Evolutionary conservation across 768 basidiomycete genomes (phyloP).

Genomic region (Tylopilus subfusipes): DNA sequence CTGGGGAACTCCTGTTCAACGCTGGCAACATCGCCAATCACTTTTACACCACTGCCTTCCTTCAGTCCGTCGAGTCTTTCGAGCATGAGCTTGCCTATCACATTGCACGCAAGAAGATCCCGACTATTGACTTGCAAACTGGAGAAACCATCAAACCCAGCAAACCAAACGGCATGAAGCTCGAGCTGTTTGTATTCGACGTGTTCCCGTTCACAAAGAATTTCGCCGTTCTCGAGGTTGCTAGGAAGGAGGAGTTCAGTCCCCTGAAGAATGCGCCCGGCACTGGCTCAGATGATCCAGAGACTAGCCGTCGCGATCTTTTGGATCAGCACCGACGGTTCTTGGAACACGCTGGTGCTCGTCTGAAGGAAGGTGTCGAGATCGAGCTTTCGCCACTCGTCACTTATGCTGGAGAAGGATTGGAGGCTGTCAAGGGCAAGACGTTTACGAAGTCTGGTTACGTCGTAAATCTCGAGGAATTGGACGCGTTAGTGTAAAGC

Average conservation of each 20-base stretch:
- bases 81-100: conserved; percentile 93
- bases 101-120: conserved; percentile 97
- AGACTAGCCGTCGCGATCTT: conserved; percentile 86
- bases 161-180: conserved; percentile 98
- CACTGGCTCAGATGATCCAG: conserved; percentile 83
- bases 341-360: conserved; percentile 76
- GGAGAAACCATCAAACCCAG: conserved; percentile 74
- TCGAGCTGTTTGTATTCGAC: conserved; percentile 98
- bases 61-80: conserved; percentile 73
- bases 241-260: conserved; percentile 87
- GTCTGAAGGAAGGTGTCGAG: conserved; percentile 67
- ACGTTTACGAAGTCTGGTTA: conserved; percentile 72
- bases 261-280: conserved; percentile 98
- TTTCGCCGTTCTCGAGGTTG: conserved; percentile 87
- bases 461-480: conserved; percentile 61
- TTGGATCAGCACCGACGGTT: conserved; percentile 84
- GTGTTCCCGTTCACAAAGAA: conserved; percentile 88
- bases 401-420: conserved; percentile 89
- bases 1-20: conserved; percentile 82
- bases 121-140: conserved; percentile 66
- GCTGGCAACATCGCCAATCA: conserved; percentile 98
- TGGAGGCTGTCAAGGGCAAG: conserved; percentile 75
- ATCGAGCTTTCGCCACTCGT: conserved; percentile 89
- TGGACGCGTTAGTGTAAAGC: conserved; percentile 61
- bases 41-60: conserved; percentile 88